phyloP scores from a whole-genome alignment of 2,329 filamentous ascomycete genomes.

The Cryphonectria japonica region DNA sequence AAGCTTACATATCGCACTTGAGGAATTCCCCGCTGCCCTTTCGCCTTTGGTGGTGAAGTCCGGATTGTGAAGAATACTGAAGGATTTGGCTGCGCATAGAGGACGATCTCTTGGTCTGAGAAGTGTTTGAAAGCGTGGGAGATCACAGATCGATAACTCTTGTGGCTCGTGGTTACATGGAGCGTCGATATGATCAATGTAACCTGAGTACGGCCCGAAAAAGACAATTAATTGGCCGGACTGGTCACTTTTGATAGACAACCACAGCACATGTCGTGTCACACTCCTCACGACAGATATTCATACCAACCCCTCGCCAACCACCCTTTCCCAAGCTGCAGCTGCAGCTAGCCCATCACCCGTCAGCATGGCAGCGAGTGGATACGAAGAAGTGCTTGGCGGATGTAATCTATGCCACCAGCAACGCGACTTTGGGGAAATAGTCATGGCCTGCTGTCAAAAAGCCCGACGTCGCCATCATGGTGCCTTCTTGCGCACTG shows the following conservation, averaged over 20 bases:
- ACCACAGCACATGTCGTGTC: background rate
- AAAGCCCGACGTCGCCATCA: background rate
- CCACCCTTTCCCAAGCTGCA: background rate
- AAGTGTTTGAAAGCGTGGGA: background rate
- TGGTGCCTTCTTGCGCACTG: background rate
- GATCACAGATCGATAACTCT: too few relatives aligned
- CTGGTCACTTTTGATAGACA: background rate
- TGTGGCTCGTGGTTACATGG: background rate
- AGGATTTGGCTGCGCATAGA: background rate
- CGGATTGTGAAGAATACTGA: background rate
- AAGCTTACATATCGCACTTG: background rate
- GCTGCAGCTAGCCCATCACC: slow-evolving; percentile 1
- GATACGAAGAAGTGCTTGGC: background rate
- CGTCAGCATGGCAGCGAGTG: slow-evolving; percentile 3
- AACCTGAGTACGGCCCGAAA: background rate
- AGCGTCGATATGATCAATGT: too few relatives aligned
- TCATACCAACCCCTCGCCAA: background rate
- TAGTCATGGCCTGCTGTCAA: background rate
- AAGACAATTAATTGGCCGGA: background rate
- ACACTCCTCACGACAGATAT: background rate
- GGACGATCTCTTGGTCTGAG: background rate
- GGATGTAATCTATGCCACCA: background rate
- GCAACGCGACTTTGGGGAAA: background rate
- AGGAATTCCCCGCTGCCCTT: background rate
- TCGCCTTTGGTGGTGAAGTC: background rate